phyloP scores from a whole-genome alignment of 164 flowering plant species.

The Umbilicus rupestris region DNA sequence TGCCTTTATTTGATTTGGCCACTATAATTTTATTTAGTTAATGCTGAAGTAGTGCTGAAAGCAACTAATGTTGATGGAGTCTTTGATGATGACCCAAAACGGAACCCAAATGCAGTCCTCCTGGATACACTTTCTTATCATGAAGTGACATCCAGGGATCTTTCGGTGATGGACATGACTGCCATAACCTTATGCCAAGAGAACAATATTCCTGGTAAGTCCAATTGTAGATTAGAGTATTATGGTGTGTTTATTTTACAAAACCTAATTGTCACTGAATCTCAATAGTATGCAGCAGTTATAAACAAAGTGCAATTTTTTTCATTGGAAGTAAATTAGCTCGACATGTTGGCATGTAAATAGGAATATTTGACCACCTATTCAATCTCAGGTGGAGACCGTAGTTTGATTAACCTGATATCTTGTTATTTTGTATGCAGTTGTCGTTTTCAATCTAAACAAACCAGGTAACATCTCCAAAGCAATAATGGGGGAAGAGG shows the following conservation, averaged over 20 bases:
- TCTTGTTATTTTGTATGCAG: slow-evolving; percentile 32
- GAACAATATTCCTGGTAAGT: slow-evolving; percentile 86
- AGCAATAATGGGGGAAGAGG: slow-evolving; percentile 80
- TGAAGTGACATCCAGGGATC: slow-evolving; percentile 78
- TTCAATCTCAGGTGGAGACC: too few species aligned
- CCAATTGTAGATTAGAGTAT: neutral
- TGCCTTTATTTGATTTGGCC: neutral
- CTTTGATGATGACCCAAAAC: slow-evolving; percentile 67
- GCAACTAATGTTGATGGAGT: slow-evolving; percentile 99
- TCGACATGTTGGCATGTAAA: too few species aligned
- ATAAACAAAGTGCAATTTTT: too few species aligned
- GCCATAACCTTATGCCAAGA: slow-evolving; percentile 96
- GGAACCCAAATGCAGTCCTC: slow-evolving; percentile 70
- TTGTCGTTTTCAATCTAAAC: slow-evolving; percentile 82
- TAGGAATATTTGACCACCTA: too few species aligned
- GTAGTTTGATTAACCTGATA: neutral
- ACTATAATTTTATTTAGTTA: slow-evolving; percentile 38
- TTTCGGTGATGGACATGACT: slow-evolving; percentile 98
- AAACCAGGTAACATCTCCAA: slow-evolving; percentile 78
- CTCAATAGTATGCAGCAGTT: too few species aligned
- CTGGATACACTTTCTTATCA: slow-evolving; percentile 73
- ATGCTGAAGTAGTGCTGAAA: slow-evolving; percentile 94
- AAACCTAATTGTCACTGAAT: too few species aligned
- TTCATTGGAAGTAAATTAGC: too few species aligned
- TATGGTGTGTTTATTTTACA: neutral